phyloP scores from a whole-genome alignment of 2,329 filamentous ascomycete species.

The Torrubiella hemipterigena region DNA sequence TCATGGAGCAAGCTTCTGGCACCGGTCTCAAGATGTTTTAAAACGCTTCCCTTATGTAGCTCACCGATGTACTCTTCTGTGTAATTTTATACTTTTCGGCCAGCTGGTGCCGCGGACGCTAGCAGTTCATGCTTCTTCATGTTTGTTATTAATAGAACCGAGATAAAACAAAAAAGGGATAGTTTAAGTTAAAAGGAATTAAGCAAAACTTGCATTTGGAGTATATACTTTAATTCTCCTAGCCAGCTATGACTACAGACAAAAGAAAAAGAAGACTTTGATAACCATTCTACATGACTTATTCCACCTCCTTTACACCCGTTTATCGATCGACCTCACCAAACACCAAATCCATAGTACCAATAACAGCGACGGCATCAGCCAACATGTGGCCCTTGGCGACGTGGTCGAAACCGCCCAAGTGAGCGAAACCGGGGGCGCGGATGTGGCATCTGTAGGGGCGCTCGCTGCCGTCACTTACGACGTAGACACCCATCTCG shows the following conservation, averaged over 20 bases:
- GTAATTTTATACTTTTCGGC: neutral
- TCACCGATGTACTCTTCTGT: neutral
- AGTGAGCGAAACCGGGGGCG: constrained; percentile 90
- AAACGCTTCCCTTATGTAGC: no score
- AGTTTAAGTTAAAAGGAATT: neutral
- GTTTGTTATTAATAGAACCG: constrained; percentile 5
- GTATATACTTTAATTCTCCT: constrained; percentile 24
- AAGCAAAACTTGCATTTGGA: constrained; percentile 17
- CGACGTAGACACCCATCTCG: constrained; percentile 96
- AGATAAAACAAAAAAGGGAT: constrained; percentile 1
- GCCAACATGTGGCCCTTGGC: constrained; percentile 86
- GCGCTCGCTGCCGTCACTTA: constrained; percentile 90
- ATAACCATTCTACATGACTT: constrained; percentile 19
- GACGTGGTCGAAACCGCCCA: constrained; percentile 89
- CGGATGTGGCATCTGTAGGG: constrained; percentile 97
- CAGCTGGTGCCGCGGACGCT: no score
- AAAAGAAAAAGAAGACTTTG: constrained; percentile 20
- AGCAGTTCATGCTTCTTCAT: no score
- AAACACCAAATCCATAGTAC: constrained; percentile 81
- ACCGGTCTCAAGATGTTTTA: constrained; percentile 34
- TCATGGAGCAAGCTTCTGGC: constrained; percentile 66
- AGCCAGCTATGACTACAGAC: constrained; percentile 28
- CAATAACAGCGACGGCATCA: constrained; percentile 93
- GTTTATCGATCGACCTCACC: constrained; percentile 54
- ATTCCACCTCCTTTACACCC: constrained; percentile 11